phyloP scores from a whole-genome alignment of 2,329 filamentous ascomycete genomes.

The Alternaria atra region DNA sequence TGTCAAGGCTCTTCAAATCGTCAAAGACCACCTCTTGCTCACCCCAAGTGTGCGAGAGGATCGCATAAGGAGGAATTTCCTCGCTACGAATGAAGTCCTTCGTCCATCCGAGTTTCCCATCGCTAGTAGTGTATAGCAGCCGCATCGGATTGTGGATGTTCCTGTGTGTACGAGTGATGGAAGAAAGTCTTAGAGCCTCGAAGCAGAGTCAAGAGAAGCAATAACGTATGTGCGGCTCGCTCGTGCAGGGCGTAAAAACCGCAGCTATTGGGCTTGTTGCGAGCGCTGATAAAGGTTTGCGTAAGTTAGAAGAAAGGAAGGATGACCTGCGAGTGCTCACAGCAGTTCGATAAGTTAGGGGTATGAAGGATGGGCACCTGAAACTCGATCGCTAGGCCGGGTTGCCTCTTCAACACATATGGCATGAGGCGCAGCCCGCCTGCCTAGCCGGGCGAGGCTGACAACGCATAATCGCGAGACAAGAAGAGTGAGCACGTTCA shows the following conservation, averaged over 20 bases:
- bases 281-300: constrained; percentile 8
- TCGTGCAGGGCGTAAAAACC: constrained; percentile 2
- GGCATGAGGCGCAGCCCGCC: constrained; percentile 19
- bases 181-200: constrained; percentile 7
- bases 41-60: constrained; percentile 12
- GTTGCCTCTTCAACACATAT: constrained; percentile 12
- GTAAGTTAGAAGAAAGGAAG: constrained; percentile 10
- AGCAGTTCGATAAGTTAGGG: too few relatives aligned
- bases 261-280: constrained; percentile 5
- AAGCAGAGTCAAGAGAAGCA: constrained; percentile 17
- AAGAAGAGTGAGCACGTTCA: neutral
- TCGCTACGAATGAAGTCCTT: constrained; percentile 5
- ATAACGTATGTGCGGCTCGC: constrained; percentile 11
- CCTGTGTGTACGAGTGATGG: constrained; percentile 14
- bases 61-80: constrained; percentile 11
- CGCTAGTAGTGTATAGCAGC: constrained; percentile 16
- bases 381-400: constrained; percentile 7
- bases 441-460: constrained; percentile 18
- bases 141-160: constrained; percentile 13
- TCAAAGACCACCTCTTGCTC: constrained; percentile 1
- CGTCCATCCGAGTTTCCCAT: constrained; percentile 15
- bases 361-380: too few relatives aligned
- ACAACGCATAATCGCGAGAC: constrained; percentile 14
- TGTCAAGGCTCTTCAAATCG: neutral
- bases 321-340: neutral